Evolutionary conservation across 1,284 basidiomycete species (phyloP).

Genomic region (Marasmius oreades): DNA sequence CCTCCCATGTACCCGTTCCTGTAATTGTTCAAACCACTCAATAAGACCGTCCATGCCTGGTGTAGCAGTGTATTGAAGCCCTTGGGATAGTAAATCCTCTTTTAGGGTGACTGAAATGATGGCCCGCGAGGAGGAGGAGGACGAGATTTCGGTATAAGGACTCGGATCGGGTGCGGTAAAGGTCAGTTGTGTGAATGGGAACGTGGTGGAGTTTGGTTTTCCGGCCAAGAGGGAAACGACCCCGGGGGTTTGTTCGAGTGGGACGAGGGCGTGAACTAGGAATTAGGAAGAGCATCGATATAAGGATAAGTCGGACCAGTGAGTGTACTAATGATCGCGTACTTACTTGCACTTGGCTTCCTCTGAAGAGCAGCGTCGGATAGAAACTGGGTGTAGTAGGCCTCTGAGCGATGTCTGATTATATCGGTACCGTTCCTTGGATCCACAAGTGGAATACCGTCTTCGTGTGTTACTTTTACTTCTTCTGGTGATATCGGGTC

Average conservation of each 20-base stretch:
- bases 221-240: background rate
- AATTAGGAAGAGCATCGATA: background rate
- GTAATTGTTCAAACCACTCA: background rate
- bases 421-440: too few species aligned
- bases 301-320: background rate
- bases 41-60: background rate
- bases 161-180: background rate
- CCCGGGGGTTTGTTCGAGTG: constrained; percentile 2
- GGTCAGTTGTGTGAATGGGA: background rate
- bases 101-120: background rate
- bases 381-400: background rate
- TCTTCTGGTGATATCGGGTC: too few species aligned
- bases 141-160: too few species aligned
- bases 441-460: too few species aligned
- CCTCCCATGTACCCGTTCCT: constrained; percentile 1
- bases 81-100: background rate
- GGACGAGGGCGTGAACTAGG: background rate
- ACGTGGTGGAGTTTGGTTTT: background rate
- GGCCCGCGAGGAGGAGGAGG: too few species aligned
- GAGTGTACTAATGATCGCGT: background rate
- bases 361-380: background rate
- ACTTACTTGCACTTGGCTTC: constrained; percentile 2
- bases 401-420: background rate
- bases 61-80: background rate
- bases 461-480: too few species aligned